Evolutionary conservation across 345 rosid species (phyloP).

Genomic region (Passiflora organensis): DNA sequence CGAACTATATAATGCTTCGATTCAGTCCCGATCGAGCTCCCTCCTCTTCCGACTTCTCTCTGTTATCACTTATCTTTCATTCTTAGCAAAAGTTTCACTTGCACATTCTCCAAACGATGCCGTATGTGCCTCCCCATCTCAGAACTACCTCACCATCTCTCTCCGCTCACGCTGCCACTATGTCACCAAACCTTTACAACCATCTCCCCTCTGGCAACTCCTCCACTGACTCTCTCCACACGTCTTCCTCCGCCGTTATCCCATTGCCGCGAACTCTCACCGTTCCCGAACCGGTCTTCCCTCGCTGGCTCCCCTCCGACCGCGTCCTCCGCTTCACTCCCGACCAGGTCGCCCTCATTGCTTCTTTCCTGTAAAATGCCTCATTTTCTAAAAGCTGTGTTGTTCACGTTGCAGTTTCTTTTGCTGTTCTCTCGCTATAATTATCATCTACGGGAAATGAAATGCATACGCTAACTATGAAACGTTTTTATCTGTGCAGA

Average conservation of each 20-base stretch:
- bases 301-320: constrained; percentile 36
- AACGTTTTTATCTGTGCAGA: constrained; percentile 9
- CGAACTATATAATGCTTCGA: no score
- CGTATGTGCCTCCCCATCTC: constrained; percentile 38
- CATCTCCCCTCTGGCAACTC: constrained; percentile 6
- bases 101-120: constrained; percentile 16
- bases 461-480: background rate
- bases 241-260: constrained; percentile 15
- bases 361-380: background rate
- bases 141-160: constrained; percentile 16
- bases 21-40: no score
- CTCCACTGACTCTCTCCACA: constrained; percentile 3
- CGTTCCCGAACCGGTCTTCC: constrained; percentile 23
- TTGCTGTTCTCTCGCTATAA: no score
- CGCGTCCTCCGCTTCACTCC: constrained; percentile 35
- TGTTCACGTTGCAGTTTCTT: background rate
- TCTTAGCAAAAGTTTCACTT: no score
- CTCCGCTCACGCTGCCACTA: constrained; percentile 14
- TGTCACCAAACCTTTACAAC: constrained; percentile 5
- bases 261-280: constrained; percentile 11
- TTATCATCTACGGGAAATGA: background rate
- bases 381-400: background rate
- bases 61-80: background rate
- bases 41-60: background rate
- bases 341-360: constrained; percentile 11